Percentiles rank a stretch among this genome's conserved stretches.
Conservation (phyloP, 2,329 filamentous ascomycete genomes). For the Alternaria infectoria region DNA sequence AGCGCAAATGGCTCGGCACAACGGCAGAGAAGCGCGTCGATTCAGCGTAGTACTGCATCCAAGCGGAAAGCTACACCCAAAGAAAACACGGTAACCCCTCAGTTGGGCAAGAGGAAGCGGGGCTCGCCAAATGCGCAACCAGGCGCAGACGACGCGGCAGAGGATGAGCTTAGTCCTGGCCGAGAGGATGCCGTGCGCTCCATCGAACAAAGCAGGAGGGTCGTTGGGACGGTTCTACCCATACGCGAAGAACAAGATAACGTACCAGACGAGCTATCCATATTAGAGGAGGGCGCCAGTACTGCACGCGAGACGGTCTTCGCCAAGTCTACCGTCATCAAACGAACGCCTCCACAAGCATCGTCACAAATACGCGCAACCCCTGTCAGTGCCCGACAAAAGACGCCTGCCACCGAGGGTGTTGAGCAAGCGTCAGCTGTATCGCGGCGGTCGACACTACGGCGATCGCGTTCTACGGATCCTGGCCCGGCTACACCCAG, state of each 20-base stretch:
- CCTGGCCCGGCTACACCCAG: slow-evolving; percentile 33
- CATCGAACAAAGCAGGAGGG: slow-evolving; percentile 35
- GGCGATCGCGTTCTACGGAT: slow-evolving; percentile 30
- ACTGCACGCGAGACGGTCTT: slow-evolving; percentile 20
- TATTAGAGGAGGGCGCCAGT: slow-evolving; percentile 25
- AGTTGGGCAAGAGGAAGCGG: slow-evolving; percentile 44
- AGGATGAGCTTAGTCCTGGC: slow-evolving; percentile 45
- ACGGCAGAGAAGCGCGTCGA: slow-evolving; percentile 38
- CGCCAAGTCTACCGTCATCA: slow-evolving; percentile 9
- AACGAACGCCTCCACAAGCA: slow-evolving; percentile 18
- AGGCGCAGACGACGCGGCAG: slow-evolving; percentile 27
- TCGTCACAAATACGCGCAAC: slow-evolving; percentile 11
- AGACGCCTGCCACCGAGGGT: slow-evolving; percentile 12
- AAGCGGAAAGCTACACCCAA: slow-evolving; percentile 25
- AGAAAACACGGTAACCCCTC: slow-evolving; percentile 32
- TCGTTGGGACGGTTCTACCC: slow-evolving; percentile 30
- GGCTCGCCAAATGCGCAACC: slow-evolving; percentile 24
- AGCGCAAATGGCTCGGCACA: slow-evolving; percentile 29
- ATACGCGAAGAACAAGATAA: slow-evolving; percentile 34
- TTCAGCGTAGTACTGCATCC: slow-evolving; percentile 28
- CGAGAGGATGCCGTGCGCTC: slow-evolving; percentile 32
- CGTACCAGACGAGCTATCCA: slow-evolving; percentile 37
- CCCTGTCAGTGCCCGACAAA: slow-evolving; percentile 1
- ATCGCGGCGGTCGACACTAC: slow-evolving; percentile 14
- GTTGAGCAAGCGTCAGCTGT: slow-evolving; percentile 12